Conservation (phyloP, 106 monocot species). For the Allium cepa region DNA sequence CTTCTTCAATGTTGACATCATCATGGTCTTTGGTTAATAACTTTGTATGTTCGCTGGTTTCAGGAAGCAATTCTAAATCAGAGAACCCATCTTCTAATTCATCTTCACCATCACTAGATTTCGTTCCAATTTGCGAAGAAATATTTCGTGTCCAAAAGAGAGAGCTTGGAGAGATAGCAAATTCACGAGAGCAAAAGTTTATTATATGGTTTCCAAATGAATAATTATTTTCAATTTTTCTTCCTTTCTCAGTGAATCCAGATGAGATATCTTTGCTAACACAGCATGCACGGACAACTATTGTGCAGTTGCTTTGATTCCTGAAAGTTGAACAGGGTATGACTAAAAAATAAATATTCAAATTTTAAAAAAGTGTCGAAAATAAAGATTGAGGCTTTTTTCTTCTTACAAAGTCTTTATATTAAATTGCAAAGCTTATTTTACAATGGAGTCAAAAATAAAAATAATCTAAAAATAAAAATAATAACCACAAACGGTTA, state of each 20-base stretch:
- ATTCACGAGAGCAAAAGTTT: conserved; percentile 6
- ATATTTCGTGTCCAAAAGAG: conserved; percentile 20
- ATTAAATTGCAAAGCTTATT: too few relatives aligned
- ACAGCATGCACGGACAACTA: conserved; percentile 5
- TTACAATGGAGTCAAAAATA: too few relatives aligned
- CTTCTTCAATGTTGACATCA: background rate
- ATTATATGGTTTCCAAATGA: background rate
- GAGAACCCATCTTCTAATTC: conserved; percentile 52
- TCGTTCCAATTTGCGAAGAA: conserved; percentile 48
- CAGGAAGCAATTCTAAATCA: background rate
- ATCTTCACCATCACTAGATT: conserved; percentile 26
- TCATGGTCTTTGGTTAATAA: conserved; percentile 9
- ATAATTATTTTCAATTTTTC: conserved; percentile 1
- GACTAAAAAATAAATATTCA: too few relatives aligned
- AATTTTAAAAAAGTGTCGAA: too few relatives aligned
- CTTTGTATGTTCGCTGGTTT: background rate
- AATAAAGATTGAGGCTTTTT: too few relatives aligned
- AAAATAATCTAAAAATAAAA: too few relatives aligned
- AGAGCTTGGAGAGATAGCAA: background rate
- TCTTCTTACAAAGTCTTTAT: too few relatives aligned
- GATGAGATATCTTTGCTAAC: too few relatives aligned
- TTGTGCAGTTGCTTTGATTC: conserved; percentile 13
- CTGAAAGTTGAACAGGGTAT: conserved; percentile 9
- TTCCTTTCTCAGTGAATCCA: conserved; percentile 6
- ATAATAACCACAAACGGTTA: too few relatives aligned